A percentile compares a stretch with the other conserved stretches of the same genome.
Evolutionary conservation across 495 filamentous ascomycete genomes (phyloP).

Genomic region (Achaetomiella virescens): DNA sequence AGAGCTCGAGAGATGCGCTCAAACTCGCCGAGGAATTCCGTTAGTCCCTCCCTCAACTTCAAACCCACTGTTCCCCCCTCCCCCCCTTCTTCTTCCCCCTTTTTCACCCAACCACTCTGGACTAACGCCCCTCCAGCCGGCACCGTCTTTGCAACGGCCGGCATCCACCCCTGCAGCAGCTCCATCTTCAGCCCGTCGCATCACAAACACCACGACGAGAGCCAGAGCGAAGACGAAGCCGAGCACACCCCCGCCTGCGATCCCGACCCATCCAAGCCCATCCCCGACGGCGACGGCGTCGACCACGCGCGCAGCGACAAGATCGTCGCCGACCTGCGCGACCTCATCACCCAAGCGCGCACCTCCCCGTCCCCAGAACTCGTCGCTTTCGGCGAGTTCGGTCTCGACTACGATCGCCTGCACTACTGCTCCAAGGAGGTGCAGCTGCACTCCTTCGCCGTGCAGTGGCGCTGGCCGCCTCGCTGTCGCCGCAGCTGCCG

Average conservation of each 20-base stretch:
- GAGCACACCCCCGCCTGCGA: conserved; percentile 42
- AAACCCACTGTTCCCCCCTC: too few relatives aligned
- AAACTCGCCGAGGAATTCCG: conserved; percentile 66
- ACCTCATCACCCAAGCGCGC: conserved; percentile 41
- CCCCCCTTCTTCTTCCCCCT: background rate
- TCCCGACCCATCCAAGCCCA: conserved; percentile 35
- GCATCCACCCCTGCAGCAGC: conserved; percentile 84
- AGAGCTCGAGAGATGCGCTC: conserved; percentile 68
- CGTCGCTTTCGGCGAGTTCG: conserved; percentile 91
- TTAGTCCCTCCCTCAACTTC: conserved; percentile 33
- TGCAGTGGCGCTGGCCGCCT: conserved; percentile 65
- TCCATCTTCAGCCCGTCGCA: conserved; percentile 58
- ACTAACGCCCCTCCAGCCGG: conserved; percentile 50
- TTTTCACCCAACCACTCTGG: background rate
- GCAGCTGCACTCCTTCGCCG: conserved; percentile 78
- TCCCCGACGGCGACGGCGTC: conserved; percentile 35
- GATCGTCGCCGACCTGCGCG: conserved; percentile 55
- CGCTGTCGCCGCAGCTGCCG: conserved; percentile 66
- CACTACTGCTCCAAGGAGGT: conserved; percentile 67
- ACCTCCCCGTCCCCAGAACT: conserved; percentile 38
- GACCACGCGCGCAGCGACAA: conserved; percentile 29
- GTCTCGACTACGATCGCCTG: conserved; percentile 90
- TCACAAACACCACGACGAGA: conserved; percentile 44
- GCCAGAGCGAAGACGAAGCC: conserved; percentile 23
- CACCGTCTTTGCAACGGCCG: conserved; percentile 79